Percentiles rank a stretch among this genome's conserved stretches.
Conservation (phyloP, 306 rosid species). For the Datisca glomerata region DNA sequence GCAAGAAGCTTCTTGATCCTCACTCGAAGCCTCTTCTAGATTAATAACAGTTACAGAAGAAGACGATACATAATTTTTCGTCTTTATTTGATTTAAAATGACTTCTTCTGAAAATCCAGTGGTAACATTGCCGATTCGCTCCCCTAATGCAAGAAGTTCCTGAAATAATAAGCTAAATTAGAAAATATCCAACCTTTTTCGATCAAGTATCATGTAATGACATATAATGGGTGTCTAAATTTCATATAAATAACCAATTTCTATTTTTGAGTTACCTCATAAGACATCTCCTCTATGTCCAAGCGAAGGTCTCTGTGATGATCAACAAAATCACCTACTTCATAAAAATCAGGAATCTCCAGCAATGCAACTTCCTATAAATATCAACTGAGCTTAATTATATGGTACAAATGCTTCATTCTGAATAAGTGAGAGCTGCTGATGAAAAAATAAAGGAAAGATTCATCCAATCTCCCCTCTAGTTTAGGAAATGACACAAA, state of each 20-base stretch:
- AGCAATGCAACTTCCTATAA: conserved; percentile 76
- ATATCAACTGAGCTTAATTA: conserved; percentile 8
- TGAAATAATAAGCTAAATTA: too few relatives aligned
- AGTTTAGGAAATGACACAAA: too few relatives aligned
- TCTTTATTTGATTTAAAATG: conserved; percentile 38
- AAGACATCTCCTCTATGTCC: conserved; percentile 98
- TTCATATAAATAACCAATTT: neutral
- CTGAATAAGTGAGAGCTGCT: too few relatives aligned
- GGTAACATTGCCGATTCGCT: conserved; percentile 81
- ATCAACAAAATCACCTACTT: conserved; percentile 49
- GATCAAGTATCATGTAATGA: neutral
- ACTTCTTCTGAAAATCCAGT: conserved; percentile 74
- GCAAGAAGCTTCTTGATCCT: conserved; percentile 46
- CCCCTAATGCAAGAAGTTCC: conserved; percentile 98
- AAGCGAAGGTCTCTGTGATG: conserved; percentile 90
- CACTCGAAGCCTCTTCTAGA: conserved; percentile 39
- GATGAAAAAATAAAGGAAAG: neutral
- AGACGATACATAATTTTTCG: conserved; percentile 23
- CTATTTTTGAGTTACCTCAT: conserved; percentile 47
- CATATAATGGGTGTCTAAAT: neutral
- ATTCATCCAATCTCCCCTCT: too few relatives aligned
- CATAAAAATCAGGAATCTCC: conserved; percentile 41
- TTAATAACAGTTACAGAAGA: conserved; percentile 19
- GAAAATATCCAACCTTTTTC: too few relatives aligned
- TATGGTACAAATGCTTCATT: too few relatives aligned